phyloP scores from a whole-genome alignment of 768 basidiomycete genomes.

The Mycena pura region DNA sequence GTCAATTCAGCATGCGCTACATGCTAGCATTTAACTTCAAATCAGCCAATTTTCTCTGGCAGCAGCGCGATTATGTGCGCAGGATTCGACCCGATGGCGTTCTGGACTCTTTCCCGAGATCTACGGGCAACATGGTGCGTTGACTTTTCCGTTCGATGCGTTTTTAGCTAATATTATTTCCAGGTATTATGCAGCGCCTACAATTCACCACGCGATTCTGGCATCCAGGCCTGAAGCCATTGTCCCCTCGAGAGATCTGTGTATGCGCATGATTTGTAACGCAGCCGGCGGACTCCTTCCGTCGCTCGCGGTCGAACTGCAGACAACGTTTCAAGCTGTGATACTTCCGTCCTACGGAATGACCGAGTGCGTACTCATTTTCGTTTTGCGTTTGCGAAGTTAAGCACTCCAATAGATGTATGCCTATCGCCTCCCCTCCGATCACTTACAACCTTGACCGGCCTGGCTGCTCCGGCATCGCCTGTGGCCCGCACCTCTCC shows the following conservation, averaged over 20 bases:
- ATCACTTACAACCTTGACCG: slow-evolving; percentile 51
- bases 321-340: not conserved
- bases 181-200: slow-evolving; percentile 56
- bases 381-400: too few species aligned
- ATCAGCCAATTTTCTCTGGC: slow-evolving; percentile 53
- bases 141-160: not conserved
- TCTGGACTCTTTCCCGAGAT: slow-evolving; percentile 49
- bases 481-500: slow-evolving; percentile 53
- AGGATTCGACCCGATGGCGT: slow-evolving; percentile 58
- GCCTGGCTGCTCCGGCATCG: slow-evolving; percentile 54
- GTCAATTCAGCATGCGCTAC: not conserved
- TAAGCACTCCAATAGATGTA: too few species aligned
- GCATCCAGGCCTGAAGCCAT: not conserved
- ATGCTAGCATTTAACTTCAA: not conserved
- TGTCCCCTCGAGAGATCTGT: not conserved
- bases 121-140: slow-evolving; percentile 58
- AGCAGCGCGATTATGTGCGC: slow-evolving; percentile 60
- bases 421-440: slow-evolving; percentile 57
- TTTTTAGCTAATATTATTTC: not conserved
- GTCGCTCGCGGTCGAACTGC: too few species aligned
- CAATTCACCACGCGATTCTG: not conserved
- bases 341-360: not conserved
- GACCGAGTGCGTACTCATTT: not conserved
- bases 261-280: not conserved
- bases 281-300: not conserved